Percentiles rank a stretch among this genome's conserved stretches.
Conservation (phyloP, 108 stramenopile genomes). For the Nitzschia inconspicua region DNA sequence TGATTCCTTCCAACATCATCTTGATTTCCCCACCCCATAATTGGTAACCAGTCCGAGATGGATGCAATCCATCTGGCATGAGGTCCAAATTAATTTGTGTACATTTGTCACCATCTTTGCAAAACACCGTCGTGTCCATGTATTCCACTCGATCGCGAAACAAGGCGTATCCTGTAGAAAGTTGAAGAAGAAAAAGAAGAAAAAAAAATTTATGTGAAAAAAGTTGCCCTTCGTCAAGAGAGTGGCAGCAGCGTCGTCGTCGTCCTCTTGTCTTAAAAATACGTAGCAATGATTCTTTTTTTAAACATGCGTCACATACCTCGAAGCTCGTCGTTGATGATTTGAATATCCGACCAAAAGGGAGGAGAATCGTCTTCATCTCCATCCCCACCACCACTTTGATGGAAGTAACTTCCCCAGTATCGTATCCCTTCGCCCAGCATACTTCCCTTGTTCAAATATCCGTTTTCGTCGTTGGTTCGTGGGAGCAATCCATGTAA, state of each 20-base stretch:
- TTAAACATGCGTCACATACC: too few relatives aligned
- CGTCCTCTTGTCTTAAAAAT: too few relatives aligned
- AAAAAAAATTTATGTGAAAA: too few relatives aligned
- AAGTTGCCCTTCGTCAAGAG: too few relatives aligned
- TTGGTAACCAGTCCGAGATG: conserved; percentile 17
- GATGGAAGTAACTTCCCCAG: background rate
- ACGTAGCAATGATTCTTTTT: too few relatives aligned
- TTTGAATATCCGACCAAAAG: conserved; percentile 27
- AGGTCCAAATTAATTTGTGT: conserved; percentile 10
- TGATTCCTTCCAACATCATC: background rate
- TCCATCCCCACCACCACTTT: background rate
- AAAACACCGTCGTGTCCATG: conserved; percentile 22
- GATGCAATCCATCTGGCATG: conserved; percentile 28
- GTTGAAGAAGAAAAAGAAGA: too few relatives aligned
- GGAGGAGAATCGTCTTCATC: background rate
- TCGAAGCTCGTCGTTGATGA: conserved; percentile 31
- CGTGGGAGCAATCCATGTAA: conserved; percentile 59
- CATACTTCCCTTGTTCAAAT: background rate
- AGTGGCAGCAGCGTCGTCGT: too few relatives aligned
- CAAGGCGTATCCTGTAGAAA: conserved; percentile 9
- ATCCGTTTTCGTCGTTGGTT: conserved; percentile 16
- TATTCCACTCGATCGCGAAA: conserved; percentile 14
- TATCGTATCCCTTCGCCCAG: background rate
- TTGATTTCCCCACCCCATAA: conserved; percentile 14
- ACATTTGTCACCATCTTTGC: background rate